A percentile compares a stretch with the other conserved stretches of the same genome.
Conservation (phyloP, 2,329 filamentous ascomycete genomes). For the Exutisphaerella laricina region DNA sequence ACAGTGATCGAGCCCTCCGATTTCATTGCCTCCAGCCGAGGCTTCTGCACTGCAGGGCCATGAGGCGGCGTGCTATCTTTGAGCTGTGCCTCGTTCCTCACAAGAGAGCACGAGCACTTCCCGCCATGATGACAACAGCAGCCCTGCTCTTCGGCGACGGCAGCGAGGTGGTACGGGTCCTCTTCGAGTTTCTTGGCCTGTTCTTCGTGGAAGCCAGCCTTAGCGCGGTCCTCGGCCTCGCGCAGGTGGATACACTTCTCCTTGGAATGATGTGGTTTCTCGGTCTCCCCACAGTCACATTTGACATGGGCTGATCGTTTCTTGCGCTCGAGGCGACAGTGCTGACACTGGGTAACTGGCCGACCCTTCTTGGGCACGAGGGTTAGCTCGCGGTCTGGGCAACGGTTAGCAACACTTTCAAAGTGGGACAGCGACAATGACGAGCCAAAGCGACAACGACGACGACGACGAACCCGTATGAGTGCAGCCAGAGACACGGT, state of each 20-base stretch:
- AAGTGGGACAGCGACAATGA: too few relatives aligned
- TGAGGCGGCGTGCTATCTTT: constrained; percentile 28
- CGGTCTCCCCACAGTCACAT: constrained; percentile 82
- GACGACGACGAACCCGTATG: constrained; percentile 68
- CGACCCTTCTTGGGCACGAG: constrained; percentile 98
- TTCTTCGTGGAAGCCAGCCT: constrained; percentile 26
- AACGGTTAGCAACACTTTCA: constrained; percentile 17
- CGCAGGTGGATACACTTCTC: constrained; percentile 42
- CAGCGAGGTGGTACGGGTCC: constrained; percentile 26
- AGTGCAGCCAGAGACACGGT: constrained; percentile 97
- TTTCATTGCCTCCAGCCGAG: constrained; percentile 51
- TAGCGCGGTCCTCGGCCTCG: constrained; percentile 34
- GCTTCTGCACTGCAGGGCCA: constrained; percentile 47
- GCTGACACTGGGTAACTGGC: constrained; percentile 93
- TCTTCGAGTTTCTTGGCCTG: constrained; percentile 18
- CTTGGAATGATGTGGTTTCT: constrained; percentile 61
- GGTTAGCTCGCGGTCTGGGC: constrained; percentile 76
- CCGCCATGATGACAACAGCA: constrained; percentile 54
- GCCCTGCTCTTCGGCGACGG: constrained; percentile 36
- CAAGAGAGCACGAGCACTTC: constrained; percentile 53
- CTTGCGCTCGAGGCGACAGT: constrained; percentile 95
- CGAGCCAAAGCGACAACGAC: neutral
- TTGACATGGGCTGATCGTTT: constrained; percentile 90
- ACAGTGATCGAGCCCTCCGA: constrained; percentile 56
- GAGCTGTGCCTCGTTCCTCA: constrained; percentile 49